phyloP scores from a whole-genome alignment of 2,329 filamentous ascomycete species.

The Diaporthe sp. region DNA sequence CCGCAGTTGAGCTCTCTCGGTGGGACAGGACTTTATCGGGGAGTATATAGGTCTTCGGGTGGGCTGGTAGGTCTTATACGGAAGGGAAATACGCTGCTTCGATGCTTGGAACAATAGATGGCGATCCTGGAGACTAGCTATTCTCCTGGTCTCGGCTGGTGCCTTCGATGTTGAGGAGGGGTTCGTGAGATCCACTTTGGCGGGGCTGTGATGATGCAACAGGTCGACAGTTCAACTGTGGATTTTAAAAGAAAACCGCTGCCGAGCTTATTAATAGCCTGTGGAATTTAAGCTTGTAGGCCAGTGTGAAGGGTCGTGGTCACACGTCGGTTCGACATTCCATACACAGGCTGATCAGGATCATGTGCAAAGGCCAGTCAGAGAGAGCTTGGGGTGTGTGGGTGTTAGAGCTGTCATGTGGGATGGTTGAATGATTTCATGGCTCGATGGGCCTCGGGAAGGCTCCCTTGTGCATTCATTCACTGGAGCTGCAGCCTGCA shows the following conservation, averaged over 20 bases:
- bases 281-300: background rate
- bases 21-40: background rate
- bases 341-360: conserved; percentile 1
- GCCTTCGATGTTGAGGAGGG: conserved; percentile 8
- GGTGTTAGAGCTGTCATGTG: conserved; percentile 15
- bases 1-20: background rate
- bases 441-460: background rate
- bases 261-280: background rate
- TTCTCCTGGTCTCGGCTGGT: background rate
- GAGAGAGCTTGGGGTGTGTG: background rate
- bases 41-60: background rate
- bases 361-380: background rate
- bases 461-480: background rate
- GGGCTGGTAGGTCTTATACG: background rate
- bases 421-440: conserved; percentile 3
- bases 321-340: background rate
- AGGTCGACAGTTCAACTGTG: background rate
- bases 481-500: conserved; percentile 12
- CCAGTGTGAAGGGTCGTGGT: background rate
- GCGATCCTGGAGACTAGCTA: background rate
- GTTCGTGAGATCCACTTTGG: conserved; percentile 16
- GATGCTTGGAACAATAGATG: background rate
- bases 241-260: background rate
- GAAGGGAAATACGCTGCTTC: background rate
- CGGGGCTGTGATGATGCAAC: conserved; percentile 29